Evolutionary conservation across 1,139 yeast genomes (phyloP).

Genomic region (Pichiaceae sp.): DNA sequence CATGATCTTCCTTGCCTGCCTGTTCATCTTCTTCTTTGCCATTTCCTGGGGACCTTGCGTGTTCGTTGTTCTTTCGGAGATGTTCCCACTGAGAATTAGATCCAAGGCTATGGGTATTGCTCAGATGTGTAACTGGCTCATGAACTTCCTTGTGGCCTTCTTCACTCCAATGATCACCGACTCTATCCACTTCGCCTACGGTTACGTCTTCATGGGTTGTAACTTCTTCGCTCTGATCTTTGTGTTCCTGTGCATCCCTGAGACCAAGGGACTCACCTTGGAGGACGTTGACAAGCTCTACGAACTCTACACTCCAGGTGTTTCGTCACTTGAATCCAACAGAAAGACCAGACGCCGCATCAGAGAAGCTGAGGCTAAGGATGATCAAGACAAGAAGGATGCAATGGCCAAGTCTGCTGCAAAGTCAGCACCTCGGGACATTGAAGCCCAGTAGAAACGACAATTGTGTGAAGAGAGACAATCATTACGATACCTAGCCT

Average conservation of each 20-base stretch:
- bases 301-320: not conserved
- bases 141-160: slow-evolving; percentile 71
- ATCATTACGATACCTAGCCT: too few species aligned
- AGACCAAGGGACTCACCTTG: slow-evolving; percentile 68
- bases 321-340: not conserved
- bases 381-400: not conserved
- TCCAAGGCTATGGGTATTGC: slow-evolving; percentile 75
- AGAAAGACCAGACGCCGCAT: not conserved
- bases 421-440: not conserved
- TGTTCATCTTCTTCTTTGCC: slow-evolving; percentile 77
- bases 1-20: slow-evolving; percentile 69
- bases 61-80: slow-evolving; percentile 71
- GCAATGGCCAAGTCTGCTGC: not conserved
- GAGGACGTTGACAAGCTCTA: slow-evolving; percentile 71
- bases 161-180: slow-evolving; percentile 63
- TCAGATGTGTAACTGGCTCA: slow-evolving; percentile 69
- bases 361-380: not conserved
- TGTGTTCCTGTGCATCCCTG: slow-evolving; percentile 61
- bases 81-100: slow-evolving; percentile 72
- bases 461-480: too few species aligned
- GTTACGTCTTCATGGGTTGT: slow-evolving; percentile 72
- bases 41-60: slow-evolving; percentile 85
- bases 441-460: not conserved
- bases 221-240: slow-evolving; percentile 49
- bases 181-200: slow-evolving; percentile 52